These are phyloP conservation scores for Ceratocystis albifundus DNA, from an alignment of 2,329 filamentous ascomycete genomes.

Conservation along the genomic window DNA sequence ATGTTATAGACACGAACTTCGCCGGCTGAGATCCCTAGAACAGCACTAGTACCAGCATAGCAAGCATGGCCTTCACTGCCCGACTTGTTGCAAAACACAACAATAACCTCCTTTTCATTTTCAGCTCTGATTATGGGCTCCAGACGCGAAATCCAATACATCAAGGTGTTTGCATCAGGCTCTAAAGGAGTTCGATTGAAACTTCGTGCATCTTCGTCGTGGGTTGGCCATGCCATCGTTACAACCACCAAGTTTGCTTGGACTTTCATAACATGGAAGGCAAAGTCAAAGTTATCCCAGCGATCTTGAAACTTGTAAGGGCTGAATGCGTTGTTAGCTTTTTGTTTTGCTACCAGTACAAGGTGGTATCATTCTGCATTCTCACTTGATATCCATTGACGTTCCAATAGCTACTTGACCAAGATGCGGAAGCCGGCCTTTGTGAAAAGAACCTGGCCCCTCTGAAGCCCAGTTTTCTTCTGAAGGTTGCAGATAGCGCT, in stretches of 20 bases:
- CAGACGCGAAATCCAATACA: conserved; percentile 63
- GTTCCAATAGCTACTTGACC: conserved; percentile 44
- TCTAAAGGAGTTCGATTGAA: conserved; percentile 41
- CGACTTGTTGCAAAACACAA: conserved; percentile 60
- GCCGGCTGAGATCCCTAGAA: conserved; percentile 53
- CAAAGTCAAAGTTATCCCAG: conserved; percentile 29
- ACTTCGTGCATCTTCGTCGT: conserved; percentile 37
- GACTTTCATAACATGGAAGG: conserved; percentile 45
- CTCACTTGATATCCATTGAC: conserved; percentile 47
- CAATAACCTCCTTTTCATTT: conserved; percentile 47
- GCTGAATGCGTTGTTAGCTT: neutral
- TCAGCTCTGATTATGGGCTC: conserved; percentile 50
- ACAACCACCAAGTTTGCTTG: conserved; percentile 53
- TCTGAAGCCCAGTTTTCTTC: conserved; percentile 54
- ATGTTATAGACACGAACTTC: conserved; percentile 58
- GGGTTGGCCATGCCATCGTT: conserved; percentile 68
- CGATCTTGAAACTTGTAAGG: conserved; percentile 23
- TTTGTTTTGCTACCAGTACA: conserved; percentile 29
- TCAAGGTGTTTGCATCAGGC: conserved; percentile 61
- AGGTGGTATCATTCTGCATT: conserved; percentile 36
- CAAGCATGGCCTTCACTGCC: conserved; percentile 53
- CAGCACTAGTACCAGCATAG: conserved; percentile 63
- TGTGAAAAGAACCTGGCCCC: conserved; percentile 38
- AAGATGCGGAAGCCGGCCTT: conserved; percentile 33
- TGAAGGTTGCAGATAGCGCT: conserved; percentile 45